A percentile compares a stretch with the other conserved stretches of the same genome.
phyloP scores from a whole-genome alignment of 2,329 filamentous ascomycete species.

The Hymenoscyphus scutula region DNA sequence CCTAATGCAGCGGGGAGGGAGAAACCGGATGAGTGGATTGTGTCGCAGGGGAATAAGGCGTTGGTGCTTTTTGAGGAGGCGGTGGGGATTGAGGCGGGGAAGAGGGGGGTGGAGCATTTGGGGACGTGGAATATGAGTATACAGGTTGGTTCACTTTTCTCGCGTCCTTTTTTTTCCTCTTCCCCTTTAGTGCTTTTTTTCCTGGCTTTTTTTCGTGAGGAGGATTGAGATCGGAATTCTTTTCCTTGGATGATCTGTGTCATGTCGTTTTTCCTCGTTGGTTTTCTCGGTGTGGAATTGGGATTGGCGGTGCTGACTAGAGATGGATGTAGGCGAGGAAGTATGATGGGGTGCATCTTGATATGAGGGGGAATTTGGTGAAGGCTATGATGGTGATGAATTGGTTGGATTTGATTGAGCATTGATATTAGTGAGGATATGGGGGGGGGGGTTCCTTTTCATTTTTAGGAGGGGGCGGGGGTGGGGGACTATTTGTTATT shows the following conservation, averaged over 20 bases:
- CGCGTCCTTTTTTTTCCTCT: too few species aligned
- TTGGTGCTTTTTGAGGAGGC: constrained; percentile 45
- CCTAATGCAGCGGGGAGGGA: constrained; percentile 46
- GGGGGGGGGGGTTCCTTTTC: too few species aligned
- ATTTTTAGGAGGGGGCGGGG: too few species aligned
- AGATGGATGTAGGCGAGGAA: too few species aligned
- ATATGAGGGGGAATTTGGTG: constrained; percentile 47
- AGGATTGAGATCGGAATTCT: too few species aligned
- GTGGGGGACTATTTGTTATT: background rate
- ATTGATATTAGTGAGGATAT: background rate
- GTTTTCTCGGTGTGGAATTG: too few species aligned
- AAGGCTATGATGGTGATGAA: constrained; percentile 51
- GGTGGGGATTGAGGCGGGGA: constrained; percentile 25
- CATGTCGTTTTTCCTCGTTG: too few species aligned
- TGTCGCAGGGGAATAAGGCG: constrained; percentile 48
- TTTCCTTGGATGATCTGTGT: too few species aligned
- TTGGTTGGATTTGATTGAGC: constrained; percentile 40
- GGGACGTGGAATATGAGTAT: constrained; percentile 52
- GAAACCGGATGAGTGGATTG: constrained; percentile 46
- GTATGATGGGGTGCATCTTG: constrained; percentile 49
- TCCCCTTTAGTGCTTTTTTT: too few species aligned
- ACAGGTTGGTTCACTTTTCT: too few species aligned
- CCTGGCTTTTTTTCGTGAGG: too few species aligned
- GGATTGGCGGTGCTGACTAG: too few species aligned
- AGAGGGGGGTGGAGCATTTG: constrained; percentile 43